Conservation (phyloP, 1,284 basidiomycete species). For the Phylloboletellus chloephorus region DNA sequence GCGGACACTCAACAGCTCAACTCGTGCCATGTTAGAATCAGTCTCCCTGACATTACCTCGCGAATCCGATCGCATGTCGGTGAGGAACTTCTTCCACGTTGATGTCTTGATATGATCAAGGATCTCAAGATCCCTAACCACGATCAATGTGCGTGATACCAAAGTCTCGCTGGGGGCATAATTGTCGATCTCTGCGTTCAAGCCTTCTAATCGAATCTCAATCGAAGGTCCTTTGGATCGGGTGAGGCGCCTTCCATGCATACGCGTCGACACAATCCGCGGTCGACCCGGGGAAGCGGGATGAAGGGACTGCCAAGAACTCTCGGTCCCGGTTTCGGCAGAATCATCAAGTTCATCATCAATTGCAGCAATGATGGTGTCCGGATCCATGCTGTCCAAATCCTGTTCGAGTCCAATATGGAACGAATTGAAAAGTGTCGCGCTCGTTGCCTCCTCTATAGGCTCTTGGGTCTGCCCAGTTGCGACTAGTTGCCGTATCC, state of each 20-base stretch:
- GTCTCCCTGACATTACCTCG: constrained; percentile 84
- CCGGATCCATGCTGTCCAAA: constrained; percentile 67
- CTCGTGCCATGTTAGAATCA: constrained; percentile 87
- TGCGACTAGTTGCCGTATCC: constrained; percentile 92
- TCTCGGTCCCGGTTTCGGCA: constrained; percentile 70
- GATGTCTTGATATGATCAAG: constrained; percentile 97
- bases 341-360: constrained; percentile 83
- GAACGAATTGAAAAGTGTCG: constrained; percentile 88
- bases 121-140: constrained; percentile 76
- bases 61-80: constrained; percentile 75
- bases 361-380: constrained; percentile 80
- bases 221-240: constrained; percentile 78
- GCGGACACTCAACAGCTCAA: constrained; percentile 73
- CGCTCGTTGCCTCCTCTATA: constrained; percentile 69
- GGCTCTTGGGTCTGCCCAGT: constrained; percentile 86
- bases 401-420: constrained; percentile 81
- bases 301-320: constrained; percentile 81
- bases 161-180: constrained; percentile 54
- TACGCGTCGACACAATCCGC: constrained; percentile 36
- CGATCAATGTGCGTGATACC: constrained; percentile 62
- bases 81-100: constrained; percentile 97
- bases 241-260: constrained; percentile 60
- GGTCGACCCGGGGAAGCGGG: constrained; percentile 39
- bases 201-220: constrained; percentile 71
- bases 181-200: constrained; percentile 64